Conservation (phyloP, 2,329 filamentous ascomycete genomes). For the Verticillium nubilum region DNA sequence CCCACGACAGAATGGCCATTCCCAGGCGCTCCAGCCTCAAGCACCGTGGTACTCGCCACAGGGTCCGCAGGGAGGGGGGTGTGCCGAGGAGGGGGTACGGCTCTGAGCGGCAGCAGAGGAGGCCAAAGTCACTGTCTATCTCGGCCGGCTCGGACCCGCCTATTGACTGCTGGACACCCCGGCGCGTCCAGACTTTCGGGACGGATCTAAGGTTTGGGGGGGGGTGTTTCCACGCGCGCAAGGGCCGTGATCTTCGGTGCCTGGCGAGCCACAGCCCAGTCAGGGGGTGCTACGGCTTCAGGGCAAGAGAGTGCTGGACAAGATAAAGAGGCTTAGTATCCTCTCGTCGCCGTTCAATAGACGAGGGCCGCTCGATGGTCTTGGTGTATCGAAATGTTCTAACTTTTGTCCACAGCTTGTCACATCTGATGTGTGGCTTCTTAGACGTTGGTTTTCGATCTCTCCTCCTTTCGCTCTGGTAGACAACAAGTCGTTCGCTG, state of each 20-base stretch:
- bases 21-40: slow-evolving; percentile 4
- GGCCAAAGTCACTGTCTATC: slow-evolving; percentile 14
- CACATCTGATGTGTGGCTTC: too few species aligned
- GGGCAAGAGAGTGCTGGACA: neutral
- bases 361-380: too few species aligned
- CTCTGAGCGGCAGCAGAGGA: slow-evolving; percentile 2
- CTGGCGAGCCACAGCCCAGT: slow-evolving; percentile 1
- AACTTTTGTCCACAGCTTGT: too few species aligned
- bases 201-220: slow-evolving; percentile 4
- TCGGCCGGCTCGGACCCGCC: slow-evolving; percentile 1
- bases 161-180: slow-evolving; percentile 4
- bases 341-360: neutral
- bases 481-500: neutral
- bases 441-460: neutral
- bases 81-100: slow-evolving; percentile 1
- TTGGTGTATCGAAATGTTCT: too few species aligned
- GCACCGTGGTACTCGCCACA: slow-evolving; percentile 7
- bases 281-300: neutral
- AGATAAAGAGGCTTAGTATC: slow-evolving; percentile 4
- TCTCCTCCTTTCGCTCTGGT: neutral
- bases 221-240: slow-evolving; percentile 4
- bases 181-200: slow-evolving; percentile 11
- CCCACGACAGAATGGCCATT: slow-evolving; percentile 3
- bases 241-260: neutral
- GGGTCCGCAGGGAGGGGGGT: neutral